Conservation (phyloP, 208 protist species). For the Tritrichomonas foetus region DNA sequence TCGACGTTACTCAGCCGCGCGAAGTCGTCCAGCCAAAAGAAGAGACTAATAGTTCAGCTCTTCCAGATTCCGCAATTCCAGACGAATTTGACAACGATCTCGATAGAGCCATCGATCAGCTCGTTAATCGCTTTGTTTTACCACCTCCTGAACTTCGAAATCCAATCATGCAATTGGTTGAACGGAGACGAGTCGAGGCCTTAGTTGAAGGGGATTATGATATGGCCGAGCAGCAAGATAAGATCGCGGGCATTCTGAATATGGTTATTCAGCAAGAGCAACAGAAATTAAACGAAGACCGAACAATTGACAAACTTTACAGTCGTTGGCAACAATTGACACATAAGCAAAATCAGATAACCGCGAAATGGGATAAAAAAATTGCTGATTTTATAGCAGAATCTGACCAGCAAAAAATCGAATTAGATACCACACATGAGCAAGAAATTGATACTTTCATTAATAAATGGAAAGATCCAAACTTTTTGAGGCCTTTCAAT, state of each 20-base stretch:
- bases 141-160: background rate
- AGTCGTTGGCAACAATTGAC: background rate
- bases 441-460: background rate
- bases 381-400: background rate
- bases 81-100: background rate
- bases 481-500: background rate
- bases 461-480: background rate
- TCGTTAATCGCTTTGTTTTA: background rate
- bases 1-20: no score
- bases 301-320: background rate
- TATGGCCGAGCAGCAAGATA: background rate
- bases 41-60: no score
- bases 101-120: background rate
- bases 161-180: background rate
- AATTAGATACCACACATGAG: background rate
- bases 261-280: background rate
- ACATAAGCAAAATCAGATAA: background rate
- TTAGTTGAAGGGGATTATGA: background rate
- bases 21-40: no score
- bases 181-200: background rate
- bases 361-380: background rate
- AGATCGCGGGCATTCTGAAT: background rate
- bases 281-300: background rate
- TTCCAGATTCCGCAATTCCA: no score
- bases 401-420: background rate